Conservation (phyloP, 306 rosid species). For the Ziziphus jujuba region DNA sequence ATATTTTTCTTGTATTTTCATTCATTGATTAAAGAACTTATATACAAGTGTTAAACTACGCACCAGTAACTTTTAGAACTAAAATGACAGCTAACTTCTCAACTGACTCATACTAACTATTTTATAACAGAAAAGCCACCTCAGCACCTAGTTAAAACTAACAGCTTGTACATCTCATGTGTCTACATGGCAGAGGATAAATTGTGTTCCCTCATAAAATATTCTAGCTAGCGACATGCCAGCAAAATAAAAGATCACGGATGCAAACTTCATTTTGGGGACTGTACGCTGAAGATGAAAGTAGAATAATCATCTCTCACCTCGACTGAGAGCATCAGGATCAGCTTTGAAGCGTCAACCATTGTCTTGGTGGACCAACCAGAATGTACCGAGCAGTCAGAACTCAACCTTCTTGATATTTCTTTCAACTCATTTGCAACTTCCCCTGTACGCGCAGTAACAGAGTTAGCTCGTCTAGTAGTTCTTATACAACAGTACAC, state of each 20-base stretch:
- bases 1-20: no score
- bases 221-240: constrained; percentile 23
- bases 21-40: no score
- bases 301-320: constrained; percentile 49
- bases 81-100: no score
- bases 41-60: no score
- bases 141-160: no score
- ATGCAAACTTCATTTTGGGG: constrained; percentile 8
- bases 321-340: constrained; percentile 45
- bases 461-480: constrained; percentile 41
- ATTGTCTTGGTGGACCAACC: constrained; percentile 29
- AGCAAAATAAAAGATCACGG: constrained; percentile 9
- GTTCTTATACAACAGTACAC: constrained; percentile 18
- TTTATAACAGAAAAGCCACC: no score
- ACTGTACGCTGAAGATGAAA: constrained; percentile 20
- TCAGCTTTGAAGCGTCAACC: constrained; percentile 37
- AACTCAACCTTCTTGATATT: constrained; percentile 30
- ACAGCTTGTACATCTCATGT: no score
- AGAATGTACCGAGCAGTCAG: constrained; percentile 28
- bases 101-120: no score
- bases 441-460: constrained; percentile 59
- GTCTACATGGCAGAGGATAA: no score
- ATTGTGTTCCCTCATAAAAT: neutral
- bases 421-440: constrained; percentile 39
- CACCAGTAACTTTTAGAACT: no score